These are phyloP conservation scores for Heritiera littoralis DNA, from an alignment of 345 rosid species.

Conservation along the genomic window DNA sequence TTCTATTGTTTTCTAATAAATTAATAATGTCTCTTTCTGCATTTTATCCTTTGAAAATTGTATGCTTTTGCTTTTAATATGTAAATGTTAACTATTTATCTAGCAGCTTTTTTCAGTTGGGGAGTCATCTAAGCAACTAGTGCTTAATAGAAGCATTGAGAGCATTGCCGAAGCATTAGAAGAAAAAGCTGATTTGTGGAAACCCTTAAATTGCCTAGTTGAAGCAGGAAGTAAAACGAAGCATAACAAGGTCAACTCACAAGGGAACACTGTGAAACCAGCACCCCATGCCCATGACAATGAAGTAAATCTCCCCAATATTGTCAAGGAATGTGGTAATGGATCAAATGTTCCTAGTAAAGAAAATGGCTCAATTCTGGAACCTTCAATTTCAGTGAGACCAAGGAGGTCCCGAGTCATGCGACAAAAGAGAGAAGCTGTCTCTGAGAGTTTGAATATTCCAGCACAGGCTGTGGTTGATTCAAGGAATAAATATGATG, in stretches of 20 bases:
- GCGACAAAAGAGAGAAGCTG: conserved; percentile 24
- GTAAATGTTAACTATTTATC: background rate
- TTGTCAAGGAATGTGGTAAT: conserved; percentile 24
- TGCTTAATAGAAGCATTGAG: conserved; percentile 15
- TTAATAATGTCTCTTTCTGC: background rate
- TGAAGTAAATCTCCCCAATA: conserved; percentile 17
- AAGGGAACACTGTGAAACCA: conserved; percentile 14
- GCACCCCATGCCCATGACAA: conserved; percentile 16
- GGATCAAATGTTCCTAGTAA: conserved; percentile 23
- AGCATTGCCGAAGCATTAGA: conserved; percentile 22
- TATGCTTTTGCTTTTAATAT: background rate
- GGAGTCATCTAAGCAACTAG: conserved; percentile 28
- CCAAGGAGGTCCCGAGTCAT: conserved; percentile 24
- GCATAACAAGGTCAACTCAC: conserved; percentile 26
- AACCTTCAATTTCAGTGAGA: conserved; percentile 30
- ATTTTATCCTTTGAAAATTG: background rate
- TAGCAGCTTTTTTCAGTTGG: conserved; percentile 27
- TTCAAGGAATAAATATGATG: conserved; percentile 27
- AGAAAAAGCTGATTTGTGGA: conserved; percentile 33
- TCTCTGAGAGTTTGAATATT: conserved; percentile 28
- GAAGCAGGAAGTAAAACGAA: conserved; percentile 32
- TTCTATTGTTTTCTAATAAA: background rate
- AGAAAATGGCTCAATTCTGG: conserved; percentile 24
- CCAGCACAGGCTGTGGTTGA: conserved; percentile 33
- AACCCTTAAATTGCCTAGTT: conserved; percentile 32